Evolutionary conservation across 192 early-diverging fungal species (phyloP), one percentile per base, ranked within the genome.

Genomic region (Pilaira anomala): DNA sequence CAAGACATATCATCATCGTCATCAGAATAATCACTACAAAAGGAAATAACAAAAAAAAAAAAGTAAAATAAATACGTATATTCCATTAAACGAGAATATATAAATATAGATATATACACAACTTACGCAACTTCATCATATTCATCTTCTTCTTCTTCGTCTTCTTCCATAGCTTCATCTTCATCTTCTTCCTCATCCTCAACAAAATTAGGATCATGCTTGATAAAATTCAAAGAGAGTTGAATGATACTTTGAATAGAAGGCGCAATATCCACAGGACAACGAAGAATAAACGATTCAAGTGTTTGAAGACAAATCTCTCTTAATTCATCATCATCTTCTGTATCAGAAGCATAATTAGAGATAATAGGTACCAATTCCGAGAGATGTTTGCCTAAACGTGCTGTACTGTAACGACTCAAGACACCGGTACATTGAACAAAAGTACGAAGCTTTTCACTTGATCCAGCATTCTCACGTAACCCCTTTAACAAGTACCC

Each of bases 1-100:
- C 92, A 95, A 1, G 90, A 91, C 62, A 94, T 80, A 63, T 95
- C 93, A 51, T 95, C 93, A 44, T 95, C 91, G n/a, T 72, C 70
- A 57, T 95, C 56, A 6, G 89, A 91, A 73, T 89, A 92, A 55
- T 89, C 89, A 18, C 82, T 86, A 26, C 11, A 56, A 25, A 66
- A n/a, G n/a, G n/a, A n/a, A n/a, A n/a, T n/a, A n/a, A 72, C 33
- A 61, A 50, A 22, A 52, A 28, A 41, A 13, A n/a, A n/a, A n/a
- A 53, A 14, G 2, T 44, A n/a, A 44, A 16, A n/a, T 44, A 7
- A 16, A 44, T 44, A 44, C 42, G n/a, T 44, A 44, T 44, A 7
- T n/a, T 7, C 39, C 5, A 40, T 12, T 12, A 40, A 5, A 40
- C 12, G 7, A 40, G 39, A 8, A 40, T 40, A 12, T 40, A 40